Base-by-base conservation (phyloP, 2,329 filamentous ascomycete species). In the Aspergillus fumigatiaffinis region DNA sequence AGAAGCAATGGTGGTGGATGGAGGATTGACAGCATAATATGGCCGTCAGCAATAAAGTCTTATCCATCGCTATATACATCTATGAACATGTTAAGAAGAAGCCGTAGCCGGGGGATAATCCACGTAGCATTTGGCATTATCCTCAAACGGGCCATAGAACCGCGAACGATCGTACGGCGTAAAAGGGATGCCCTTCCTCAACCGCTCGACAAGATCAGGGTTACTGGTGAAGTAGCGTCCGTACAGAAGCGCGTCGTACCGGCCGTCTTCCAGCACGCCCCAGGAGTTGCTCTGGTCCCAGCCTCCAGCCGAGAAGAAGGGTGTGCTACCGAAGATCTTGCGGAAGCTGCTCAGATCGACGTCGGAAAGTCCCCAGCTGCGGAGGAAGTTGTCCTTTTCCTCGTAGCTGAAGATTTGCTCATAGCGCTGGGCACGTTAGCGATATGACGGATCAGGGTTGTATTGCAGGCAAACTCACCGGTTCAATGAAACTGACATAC, bases 401-500 rank as follows among this genome's bases (percentile, higher is more conserved):
- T 72, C 66, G 14, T 73, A 68, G 29, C 74, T 79, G 60, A 79
- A 77, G 41, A 84, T 76, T 65, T 84, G 81, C 56, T 84, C 82
- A 64, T 76, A 84, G 17, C 79, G 74, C 60, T 74, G 46, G 3
- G 32, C 2, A 3, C 29, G 52, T 41, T 53, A 53, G 57, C 28
- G 25, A 17, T 17, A 20, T 10, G 4, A 17, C 23, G 2, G 17
- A 41, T 3, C 21, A 52, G 42, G 17, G 12, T 21, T n/a, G 20
- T 14, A 21, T 3, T 17, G 32, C 6, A 17, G 50, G 17, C 2
- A 46, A 23, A 61, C 66, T 54, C 59, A 71, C 68, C 66, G 82
- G 81, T 67, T 84, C 82, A 50, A 85, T 74, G 48, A 84, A 82
- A 70, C 79, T 81, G 17, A 84, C 78, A 59, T 84, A 85, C 2